Percentiles rank a stretch among this genome's conserved stretches.
These are phyloP conservation scores for Cystobasidium slooffiae DNA, from an alignment of 1,284 basidiomycete genomes.

Conservation along the genomic window DNA sequence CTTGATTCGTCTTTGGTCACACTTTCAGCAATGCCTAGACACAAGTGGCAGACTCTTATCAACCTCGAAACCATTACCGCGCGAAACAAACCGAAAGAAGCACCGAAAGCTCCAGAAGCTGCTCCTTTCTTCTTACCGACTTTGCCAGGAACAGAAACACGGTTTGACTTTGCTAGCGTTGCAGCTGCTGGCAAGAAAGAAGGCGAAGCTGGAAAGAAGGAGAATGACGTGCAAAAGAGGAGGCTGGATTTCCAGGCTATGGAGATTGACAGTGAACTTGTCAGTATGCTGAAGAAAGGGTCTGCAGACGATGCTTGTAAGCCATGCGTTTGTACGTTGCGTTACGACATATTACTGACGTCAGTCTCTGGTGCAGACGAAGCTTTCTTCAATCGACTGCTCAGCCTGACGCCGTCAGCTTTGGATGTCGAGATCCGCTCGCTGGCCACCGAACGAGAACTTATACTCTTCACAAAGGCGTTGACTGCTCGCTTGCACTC, in stretches of 20 bases:
- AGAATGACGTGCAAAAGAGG: conserved; percentile 12
- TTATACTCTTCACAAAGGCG: conserved; percentile 74
- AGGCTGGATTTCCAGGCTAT: conserved; percentile 63
- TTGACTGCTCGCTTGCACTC: conserved; percentile 73
- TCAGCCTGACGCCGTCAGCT: conserved; percentile 85
- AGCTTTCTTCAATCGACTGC: conserved; percentile 80
- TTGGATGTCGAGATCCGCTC: conserved; percentile 89
- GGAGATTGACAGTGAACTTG: conserved; percentile 73
- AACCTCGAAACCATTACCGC: conserved; percentile 94
- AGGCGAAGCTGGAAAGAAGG: neutral
- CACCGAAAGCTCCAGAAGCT: conserved; percentile 90
- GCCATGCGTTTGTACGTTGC: conserved; percentile 54
- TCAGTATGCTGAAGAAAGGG: conserved; percentile 63
- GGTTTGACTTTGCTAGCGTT: conserved; percentile 64
- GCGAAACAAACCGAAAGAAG: conserved; percentile 94
- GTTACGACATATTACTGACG: neutral
- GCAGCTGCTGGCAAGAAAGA: conserved; percentile 12
- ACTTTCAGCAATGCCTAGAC: conserved; percentile 85
- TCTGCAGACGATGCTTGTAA: conserved; percentile 46
- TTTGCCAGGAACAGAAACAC: conserved; percentile 76
- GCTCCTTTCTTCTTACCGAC: conserved; percentile 98
- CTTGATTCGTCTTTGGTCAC: conserved; percentile 85
- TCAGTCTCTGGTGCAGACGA: conserved; percentile 64
- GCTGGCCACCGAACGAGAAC: conserved; percentile 63
- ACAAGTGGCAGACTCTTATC: conserved; percentile 93